Percentiles rank a stretch among this genome's conserved stretches.
Conservation (phyloP, 139 green algal species). For the Ettlia oleoabundans region DNA sequence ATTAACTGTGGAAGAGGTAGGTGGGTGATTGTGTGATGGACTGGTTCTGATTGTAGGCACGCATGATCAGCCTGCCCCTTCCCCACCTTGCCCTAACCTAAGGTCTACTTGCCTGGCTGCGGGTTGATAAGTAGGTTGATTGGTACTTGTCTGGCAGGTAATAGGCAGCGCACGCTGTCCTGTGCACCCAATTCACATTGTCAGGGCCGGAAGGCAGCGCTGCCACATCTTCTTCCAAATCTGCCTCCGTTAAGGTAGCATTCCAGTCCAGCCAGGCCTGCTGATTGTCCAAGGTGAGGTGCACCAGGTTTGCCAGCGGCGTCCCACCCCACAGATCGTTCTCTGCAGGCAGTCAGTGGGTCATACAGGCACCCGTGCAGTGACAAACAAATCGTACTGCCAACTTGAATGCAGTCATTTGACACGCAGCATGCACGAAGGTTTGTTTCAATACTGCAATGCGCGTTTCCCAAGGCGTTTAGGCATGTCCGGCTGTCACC, state of each 20-base stretch:
- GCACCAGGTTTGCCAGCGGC: neutral
- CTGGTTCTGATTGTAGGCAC: neutral
- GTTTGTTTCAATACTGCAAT: too few relatives aligned
- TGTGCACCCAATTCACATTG: neutral
- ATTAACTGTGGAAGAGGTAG: too few relatives aligned
- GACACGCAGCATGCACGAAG: neutral
- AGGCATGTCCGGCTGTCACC: neutral
- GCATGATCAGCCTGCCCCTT: neutral
- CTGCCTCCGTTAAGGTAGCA: neutral
- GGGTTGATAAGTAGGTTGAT: neutral
- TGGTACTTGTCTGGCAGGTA: conserved; percentile 24
- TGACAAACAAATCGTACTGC: too few relatives aligned
- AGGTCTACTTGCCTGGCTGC: neutral
- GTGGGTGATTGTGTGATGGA: too few relatives aligned
- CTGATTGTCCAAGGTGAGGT: neutral
- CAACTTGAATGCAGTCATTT: too few relatives aligned
- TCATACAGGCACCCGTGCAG: neutral
- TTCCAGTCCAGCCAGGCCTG: conserved; percentile 3
- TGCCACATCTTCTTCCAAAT: neutral
- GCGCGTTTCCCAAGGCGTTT: neutral
- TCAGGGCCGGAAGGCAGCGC: neutral
- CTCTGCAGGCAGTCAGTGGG: neutral
- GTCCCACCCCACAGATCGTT: conserved; percentile 14
- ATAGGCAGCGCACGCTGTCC: conserved; percentile 13
- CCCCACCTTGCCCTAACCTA: too few relatives aligned